Conservation (phyloP, 345 rosid species). For the Capsella bursapastoris region DNA sequence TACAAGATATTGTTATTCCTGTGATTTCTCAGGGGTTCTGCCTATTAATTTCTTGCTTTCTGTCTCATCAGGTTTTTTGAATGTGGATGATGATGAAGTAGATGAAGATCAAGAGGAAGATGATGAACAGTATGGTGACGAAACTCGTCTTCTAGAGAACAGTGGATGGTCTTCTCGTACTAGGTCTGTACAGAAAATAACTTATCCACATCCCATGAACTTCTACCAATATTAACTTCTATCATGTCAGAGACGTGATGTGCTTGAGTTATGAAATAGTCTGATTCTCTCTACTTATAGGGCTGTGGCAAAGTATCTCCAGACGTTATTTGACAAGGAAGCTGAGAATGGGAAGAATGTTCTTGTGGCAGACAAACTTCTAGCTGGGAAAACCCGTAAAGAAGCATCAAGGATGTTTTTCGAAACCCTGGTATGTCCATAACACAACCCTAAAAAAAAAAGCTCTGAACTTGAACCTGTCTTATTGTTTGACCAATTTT, state of each 20-base stretch:
- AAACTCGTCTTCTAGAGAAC: conserved; percentile 72
- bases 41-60: conserved; percentile 15
- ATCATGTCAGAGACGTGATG: conserved; percentile 12
- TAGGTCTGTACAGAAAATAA: conserved; percentile 55
- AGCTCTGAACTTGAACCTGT: conserved; percentile 11
- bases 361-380: conserved; percentile 67
- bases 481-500: conserved; percentile 8
- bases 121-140: conserved; percentile 55
- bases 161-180: conserved; percentile 99
- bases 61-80: conserved; percentile 69
- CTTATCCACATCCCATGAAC: neutral
- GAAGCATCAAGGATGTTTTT: conserved; percentile 99
- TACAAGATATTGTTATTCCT: conserved; percentile 19
- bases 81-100: conserved; percentile 88
- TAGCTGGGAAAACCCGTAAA: conserved; percentile 92
- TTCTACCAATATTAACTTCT: neutral
- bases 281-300: conserved; percentile 46
- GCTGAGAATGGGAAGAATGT: conserved; percentile 61
- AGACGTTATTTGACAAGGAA: conserved; percentile 71
- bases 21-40: conserved; percentile 35
- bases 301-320: conserved; percentile 95
- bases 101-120: conserved; percentile 69
- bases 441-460: conserved; percentile 13
- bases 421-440: conserved; percentile 82
- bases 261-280: conserved; percentile 8